Evolutionary conservation across 345 rosid genomes (phyloP).

Genomic region (Pseudoturritis turrita): DNA sequence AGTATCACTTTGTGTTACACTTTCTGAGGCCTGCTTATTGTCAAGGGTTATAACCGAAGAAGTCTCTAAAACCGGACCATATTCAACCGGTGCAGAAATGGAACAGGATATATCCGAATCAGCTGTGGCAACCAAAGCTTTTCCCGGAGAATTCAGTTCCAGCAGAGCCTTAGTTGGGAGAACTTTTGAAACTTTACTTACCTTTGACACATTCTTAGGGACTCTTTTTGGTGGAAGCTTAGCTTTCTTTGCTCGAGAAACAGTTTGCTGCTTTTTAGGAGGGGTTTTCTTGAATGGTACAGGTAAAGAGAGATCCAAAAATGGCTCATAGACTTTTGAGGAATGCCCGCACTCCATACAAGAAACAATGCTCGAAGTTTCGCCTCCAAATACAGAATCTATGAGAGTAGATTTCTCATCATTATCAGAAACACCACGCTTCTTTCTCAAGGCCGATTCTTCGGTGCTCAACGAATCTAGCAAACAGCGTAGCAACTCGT

Average conservation of each 20-base stretch:
- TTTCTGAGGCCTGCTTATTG: slow-evolving; percentile 4
- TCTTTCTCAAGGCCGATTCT: slow-evolving; percentile 55
- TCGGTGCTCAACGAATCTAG: slow-evolving; percentile 82
- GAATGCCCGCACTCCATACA: slow-evolving; percentile 86
- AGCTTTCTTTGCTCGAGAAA: slow-evolving; percentile 61
- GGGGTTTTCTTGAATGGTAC: slow-evolving; percentile 81
- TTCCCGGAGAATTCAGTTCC: slow-evolving; percentile 19
- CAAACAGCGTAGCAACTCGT: slow-evolving; percentile 82
- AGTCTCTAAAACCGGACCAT: slow-evolving; percentile 22
- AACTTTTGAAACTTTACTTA: slow-evolving; percentile 39
- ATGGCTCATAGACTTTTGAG: slow-evolving; percentile 86
- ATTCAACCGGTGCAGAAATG: not conserved
- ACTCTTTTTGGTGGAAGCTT: slow-evolving; percentile 64
- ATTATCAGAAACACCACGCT: slow-evolving; percentile 32
- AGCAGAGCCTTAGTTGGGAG: slow-evolving; percentile 30
- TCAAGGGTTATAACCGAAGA: slow-evolving; percentile 11
- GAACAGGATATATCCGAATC: slow-evolving; percentile 21
- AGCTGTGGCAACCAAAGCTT: slow-evolving; percentile 9
- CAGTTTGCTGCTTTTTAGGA: slow-evolving; percentile 47
- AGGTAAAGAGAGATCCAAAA: slow-evolving; percentile 89
- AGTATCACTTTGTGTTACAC: slow-evolving; percentile 12
- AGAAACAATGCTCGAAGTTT: slow-evolving; percentile 76
- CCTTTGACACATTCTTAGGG: slow-evolving; percentile 43
- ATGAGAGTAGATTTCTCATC: slow-evolving; percentile 54
- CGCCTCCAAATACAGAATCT: slow-evolving; percentile 81